Evolutionary conservation across 768 basidiomycete genomes (phyloP).

Genomic region (Xerocomus spinulosus): DNA sequence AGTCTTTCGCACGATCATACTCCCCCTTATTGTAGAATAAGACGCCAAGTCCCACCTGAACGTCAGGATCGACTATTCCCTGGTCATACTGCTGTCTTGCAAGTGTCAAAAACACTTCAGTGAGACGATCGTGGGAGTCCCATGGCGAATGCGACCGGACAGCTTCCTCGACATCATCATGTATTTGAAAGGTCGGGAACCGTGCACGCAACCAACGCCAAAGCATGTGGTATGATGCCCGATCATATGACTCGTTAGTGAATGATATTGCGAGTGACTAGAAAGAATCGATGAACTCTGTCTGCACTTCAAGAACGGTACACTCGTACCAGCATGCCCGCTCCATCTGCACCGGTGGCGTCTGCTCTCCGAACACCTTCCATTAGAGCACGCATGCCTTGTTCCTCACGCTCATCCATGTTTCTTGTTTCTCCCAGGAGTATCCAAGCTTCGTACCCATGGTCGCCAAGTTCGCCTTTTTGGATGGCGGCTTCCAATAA

Average conservation of each 20-base stretch:
- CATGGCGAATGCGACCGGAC: slow-evolving; percentile 60
- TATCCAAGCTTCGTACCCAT: slow-evolving; percentile 88
- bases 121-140: slow-evolving; percentile 77
- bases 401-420: slow-evolving; percentile 85
- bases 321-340: slow-evolving; percentile 66
- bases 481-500: slow-evolving; percentile 90
- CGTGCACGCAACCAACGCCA: slow-evolving; percentile 77
- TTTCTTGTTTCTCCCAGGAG: slow-evolving; percentile 84
- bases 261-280: slow-evolving; percentile 95
- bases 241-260: slow-evolving; percentile 90
- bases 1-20: slow-evolving; percentile 89
- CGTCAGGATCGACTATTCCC: slow-evolving; percentile 76
- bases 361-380: slow-evolving; percentile 70
- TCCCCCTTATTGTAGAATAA: slow-evolving; percentile 85
- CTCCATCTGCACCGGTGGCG: slow-evolving; percentile 55
- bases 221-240: slow-evolving; percentile 80
- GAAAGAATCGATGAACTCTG: slow-evolving; percentile 7
- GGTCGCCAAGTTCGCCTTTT: slow-evolving; percentile 72
- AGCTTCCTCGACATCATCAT: slow-evolving; percentile 53
- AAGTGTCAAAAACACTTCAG: slow-evolving; percentile 75
- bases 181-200: slow-evolving; percentile 52
- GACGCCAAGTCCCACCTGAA: slow-evolving; percentile 91
- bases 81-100: slow-evolving; percentile 78
- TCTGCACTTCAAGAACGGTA: not conserved
- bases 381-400: slow-evolving; percentile 72